Conservation (phyloP, 1,139 yeast species). For the Entelexis paramagnoliae region DNA sequence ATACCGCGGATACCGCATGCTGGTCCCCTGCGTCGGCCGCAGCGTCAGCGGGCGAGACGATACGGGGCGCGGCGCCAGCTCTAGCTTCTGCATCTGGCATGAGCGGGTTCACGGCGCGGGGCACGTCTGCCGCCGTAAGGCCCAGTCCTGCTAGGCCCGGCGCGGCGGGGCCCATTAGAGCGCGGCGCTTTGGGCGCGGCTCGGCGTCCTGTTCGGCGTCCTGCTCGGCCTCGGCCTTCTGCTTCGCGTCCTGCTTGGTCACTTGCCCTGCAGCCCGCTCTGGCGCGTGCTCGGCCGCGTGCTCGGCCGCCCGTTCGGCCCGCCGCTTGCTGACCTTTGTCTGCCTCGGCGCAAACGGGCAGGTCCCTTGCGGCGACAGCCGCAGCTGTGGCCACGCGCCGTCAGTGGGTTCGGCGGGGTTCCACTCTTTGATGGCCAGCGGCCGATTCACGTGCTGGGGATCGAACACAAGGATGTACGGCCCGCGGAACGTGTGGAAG, state of each 20-base stretch:
- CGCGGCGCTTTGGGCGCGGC: slow-evolving; percentile 2
- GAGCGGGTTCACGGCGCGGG: not conserved
- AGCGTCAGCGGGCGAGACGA: too few species aligned
- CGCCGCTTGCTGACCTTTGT: slow-evolving; percentile 11
- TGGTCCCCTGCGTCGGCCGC: not conserved
- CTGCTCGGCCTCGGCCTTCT: not conserved
- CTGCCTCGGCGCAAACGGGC: slow-evolving; percentile 46
- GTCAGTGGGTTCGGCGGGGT: slow-evolving; percentile 24
- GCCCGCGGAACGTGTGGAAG: slow-evolving; percentile 66
- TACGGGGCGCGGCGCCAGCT: not conserved
- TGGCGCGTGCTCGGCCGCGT: too few species aligned
- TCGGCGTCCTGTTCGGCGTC: too few species aligned
- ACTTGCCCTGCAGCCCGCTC: too few species aligned
- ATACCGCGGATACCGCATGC: not conserved
- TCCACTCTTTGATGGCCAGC: slow-evolving; percentile 73
- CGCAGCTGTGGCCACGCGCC: slow-evolving; percentile 43
- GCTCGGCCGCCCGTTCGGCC: too few species aligned
- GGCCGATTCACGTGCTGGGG: slow-evolving; percentile 72
- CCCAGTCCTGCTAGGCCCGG: slow-evolving; percentile 8
- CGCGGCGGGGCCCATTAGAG: not conserved
- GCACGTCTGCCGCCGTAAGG: not conserved
- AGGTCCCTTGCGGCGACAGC: slow-evolving; percentile 39
- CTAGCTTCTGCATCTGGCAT: not conserved
- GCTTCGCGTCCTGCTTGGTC: too few species aligned
- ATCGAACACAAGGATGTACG: slow-evolving; percentile 73